These are phyloP conservation scores for Epicoccum nigrum DNA, from an alignment of 2,329 filamentous ascomycete genomes.

Conservation along the genomic window DNA sequence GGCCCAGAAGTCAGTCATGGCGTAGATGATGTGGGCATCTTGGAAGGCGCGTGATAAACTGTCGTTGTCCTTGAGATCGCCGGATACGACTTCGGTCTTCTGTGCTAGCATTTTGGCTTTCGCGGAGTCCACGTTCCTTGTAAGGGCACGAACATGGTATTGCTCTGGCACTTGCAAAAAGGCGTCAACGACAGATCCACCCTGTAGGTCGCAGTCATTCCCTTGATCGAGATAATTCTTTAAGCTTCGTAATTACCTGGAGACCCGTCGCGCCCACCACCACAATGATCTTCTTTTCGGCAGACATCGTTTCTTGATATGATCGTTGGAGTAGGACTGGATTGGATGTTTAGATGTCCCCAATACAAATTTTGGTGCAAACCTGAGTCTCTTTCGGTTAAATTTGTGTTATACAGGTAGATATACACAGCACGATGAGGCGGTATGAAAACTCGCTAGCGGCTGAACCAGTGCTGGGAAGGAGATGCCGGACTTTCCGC, in stretches of 20 bases:
- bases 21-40: background rate
- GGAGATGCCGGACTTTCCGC: no score
- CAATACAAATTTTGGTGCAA: no score
- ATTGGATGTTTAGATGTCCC: no score
- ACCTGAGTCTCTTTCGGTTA: no score
- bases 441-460: no score
- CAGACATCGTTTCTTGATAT: no score
- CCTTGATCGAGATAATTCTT: no score
- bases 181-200: background rate
- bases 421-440: no score
- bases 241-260: background rate
- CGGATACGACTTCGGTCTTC: background rate
- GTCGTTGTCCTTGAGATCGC: background rate
- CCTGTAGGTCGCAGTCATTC: no score
- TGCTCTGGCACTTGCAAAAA: background rate
- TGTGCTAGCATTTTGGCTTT: background rate
- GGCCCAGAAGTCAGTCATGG: background rate
- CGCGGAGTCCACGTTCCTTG: background rate
- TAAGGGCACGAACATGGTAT: background rate
- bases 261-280: background rate
- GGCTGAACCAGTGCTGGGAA: no score
- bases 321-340: no score
- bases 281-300: background rate
- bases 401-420: no score
- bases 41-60: background rate